A percentile compares a stretch with the other conserved stretches of the same genome.
Evolutionary conservation across 1,284 basidiomycete species (phyloP).

Genomic region (Peniophora sp.): DNA sequence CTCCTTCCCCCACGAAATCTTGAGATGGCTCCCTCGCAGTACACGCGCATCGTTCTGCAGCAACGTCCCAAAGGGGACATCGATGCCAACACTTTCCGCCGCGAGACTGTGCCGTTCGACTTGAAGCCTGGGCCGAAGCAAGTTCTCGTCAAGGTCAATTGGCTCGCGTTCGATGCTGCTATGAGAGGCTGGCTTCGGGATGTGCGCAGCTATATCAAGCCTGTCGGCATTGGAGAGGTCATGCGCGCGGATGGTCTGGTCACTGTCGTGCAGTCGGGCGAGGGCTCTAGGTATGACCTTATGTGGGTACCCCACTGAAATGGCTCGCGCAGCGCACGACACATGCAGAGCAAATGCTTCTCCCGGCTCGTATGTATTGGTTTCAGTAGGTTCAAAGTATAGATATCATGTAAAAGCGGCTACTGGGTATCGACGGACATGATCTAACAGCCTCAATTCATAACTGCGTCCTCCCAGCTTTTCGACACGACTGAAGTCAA

Average conservation of each 20-base stretch:
- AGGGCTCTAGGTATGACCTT: slow-evolving; percentile 37
- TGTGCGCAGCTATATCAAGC: slow-evolving; percentile 53
- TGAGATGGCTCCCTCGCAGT: background rate
- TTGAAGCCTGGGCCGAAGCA: background rate
- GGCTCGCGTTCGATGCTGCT: background rate
- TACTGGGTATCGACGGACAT: too few species aligned
- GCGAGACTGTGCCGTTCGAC: background rate
- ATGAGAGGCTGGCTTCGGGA: slow-evolving; percentile 32
- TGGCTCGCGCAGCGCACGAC: too few species aligned
- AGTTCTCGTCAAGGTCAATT: background rate
- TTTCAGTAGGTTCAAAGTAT: too few species aligned
- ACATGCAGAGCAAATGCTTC: too few species aligned
- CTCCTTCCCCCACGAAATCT: too few species aligned
- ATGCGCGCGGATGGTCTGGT: slow-evolving; percentile 76
- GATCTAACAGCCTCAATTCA: too few species aligned
- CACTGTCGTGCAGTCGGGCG: slow-evolving; percentile 54
- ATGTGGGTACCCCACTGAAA: too few species aligned
- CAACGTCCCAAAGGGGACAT: slow-evolving; percentile 12
- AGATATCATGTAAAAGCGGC: too few species aligned
- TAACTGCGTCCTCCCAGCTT: too few species aligned
- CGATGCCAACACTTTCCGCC: background rate
- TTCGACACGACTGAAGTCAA: too few species aligned
- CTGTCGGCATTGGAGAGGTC: slow-evolving; percentile 76
- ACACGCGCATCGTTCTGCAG: slow-evolving; percentile 10
- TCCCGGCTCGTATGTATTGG: too few species aligned